Percentiles rank a stretch among this genome's conserved stretches.
phyloP scores from a whole-genome alignment of 768 basidiomycete species.

The Peribolospora baueri region DNA sequence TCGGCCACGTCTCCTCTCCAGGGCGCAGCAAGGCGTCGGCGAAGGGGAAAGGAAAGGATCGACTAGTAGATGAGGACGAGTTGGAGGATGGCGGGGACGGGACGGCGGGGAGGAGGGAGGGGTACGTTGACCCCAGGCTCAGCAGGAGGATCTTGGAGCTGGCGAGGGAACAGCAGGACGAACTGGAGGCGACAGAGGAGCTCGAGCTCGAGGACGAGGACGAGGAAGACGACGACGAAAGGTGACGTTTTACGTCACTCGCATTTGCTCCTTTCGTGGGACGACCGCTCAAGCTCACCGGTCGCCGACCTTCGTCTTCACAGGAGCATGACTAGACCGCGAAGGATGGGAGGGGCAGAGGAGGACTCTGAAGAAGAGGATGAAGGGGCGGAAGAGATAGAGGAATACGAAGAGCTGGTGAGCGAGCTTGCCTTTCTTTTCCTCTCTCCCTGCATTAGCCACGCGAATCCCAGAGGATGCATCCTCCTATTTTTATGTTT shows the following conservation, averaged over 20 bases:
- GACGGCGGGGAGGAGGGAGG: conserved; percentile 41
- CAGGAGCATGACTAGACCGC: conserved; percentile 12
- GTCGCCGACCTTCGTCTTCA: conserved; percentile 10
- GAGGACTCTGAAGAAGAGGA: conserved; percentile 36
- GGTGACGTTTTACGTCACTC: conserved; percentile 15
- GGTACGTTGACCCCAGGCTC: conserved; percentile 12
- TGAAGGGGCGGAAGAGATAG: conserved; percentile 26
- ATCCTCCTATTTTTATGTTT: conserved; percentile 22
- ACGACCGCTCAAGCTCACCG: conserved; percentile 4
- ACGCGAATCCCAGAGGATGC: not conserved
- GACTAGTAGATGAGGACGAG: conserved; percentile 26
- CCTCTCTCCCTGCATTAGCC: not conserved
- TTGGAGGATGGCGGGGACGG: not conserved
- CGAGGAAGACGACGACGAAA: conserved; percentile 26
- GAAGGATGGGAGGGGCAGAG: conserved; percentile 12
- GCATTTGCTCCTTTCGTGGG: conserved; percentile 20
- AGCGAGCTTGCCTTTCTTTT: conserved; percentile 6
- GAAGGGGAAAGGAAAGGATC: conserved; percentile 28
- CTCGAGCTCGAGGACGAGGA: conserved; percentile 31
- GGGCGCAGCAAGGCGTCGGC: conserved; percentile 37
- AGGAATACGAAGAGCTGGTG: conserved; percentile 26
- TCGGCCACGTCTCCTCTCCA: conserved; percentile 26
- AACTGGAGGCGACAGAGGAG: conserved; percentile 9
- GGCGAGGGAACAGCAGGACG: conserved; percentile 71
- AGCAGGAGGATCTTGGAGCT: conserved; percentile 58